Evolutionary conservation across 352 stramenopile genomes (phyloP).

Genomic region (Halophytophthora polymorphica): DNA sequence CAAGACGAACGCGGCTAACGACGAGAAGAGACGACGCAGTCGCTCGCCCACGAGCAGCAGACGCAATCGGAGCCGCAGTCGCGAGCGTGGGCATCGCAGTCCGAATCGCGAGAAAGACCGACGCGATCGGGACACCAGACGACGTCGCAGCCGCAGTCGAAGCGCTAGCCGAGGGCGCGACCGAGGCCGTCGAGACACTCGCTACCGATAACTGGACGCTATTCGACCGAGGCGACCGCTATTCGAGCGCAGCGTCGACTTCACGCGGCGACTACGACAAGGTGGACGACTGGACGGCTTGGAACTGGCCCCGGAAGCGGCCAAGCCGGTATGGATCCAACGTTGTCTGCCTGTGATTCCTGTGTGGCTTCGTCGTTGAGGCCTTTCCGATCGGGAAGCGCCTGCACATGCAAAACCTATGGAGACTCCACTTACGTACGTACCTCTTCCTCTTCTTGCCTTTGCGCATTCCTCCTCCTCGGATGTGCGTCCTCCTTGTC

Average conservation of each 20-base stretch:
- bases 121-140: constrained; percentile 15
- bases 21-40: constrained; percentile 20
- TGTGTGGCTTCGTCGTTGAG: no score
- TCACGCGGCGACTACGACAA: no score
- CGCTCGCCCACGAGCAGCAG: constrained; percentile 15
- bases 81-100: constrained; percentile 21
- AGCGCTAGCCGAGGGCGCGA: constrained; percentile 25
- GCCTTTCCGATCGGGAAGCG: not conserved
- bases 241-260: no score
- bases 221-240: constrained; percentile 10
- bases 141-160: constrained; percentile 21
- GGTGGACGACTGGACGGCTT: no score
- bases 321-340: no score
- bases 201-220: constrained; percentile 11
- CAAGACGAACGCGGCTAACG: no score
- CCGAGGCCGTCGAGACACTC: constrained; percentile 8
- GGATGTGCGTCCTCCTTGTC: constrained; percentile 13
- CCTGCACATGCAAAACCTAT: not conserved
- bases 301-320: no score
- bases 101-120: constrained; percentile 21
- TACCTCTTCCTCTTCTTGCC: constrained; percentile 10
- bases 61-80: constrained; percentile 21
- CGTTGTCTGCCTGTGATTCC: no score
- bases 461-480: constrained; percentile 10
- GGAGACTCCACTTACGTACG: constrained; percentile 13